Base-by-base conservation (phyloP, 352 stramenopile species). In the Globisporangium emineosum region DNA sequence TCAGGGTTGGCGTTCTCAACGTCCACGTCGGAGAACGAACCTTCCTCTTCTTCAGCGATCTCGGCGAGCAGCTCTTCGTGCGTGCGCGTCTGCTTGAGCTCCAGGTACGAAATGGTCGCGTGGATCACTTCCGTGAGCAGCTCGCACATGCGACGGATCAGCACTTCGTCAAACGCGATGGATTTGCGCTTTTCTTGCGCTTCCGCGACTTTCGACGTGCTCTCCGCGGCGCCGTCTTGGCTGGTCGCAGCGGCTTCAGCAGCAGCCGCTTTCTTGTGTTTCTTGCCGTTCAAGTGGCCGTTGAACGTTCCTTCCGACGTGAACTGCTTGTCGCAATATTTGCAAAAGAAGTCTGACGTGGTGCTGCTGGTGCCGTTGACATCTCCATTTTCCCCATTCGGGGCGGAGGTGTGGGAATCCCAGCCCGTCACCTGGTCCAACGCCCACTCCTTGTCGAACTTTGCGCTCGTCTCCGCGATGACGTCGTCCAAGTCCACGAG, bases 401-500 rank as follows among this genome's bases (percentile, higher is more conserved):
- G 17, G 3, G 60, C 35, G 6, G 54, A 70, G 6, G 57, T 58
- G 15, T 67, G 23, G 29, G 51, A 37, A n/a, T 83, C 69, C 86
- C 86, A 94, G 8, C 82, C 82, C 37, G 59, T 59, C 49, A 93
- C 72, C 19, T 86, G 62, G 51, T 81, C 71, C 5, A 90, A 57
- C 1, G 77, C 81, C 86, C 86, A 94, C 59, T 90, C 64, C 67
- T 94, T 96, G 45, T 93, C 86, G 37, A 96, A 94, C 69, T 90
- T 91, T 32, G 76, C 79, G 43, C 74, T 76, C 1, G 86, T 93
- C 65, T 94, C 89, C 15, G 83, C 81, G 29, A 96, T 76, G 47
- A 95, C 82, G 50, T 96, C 88, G 58, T 95, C 87, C 7, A 96
- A 64, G 51, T 94, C 86, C 66, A 95, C 86, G 17, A 97, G 85